A percentile compares a stretch with the other conserved stretches of the same genome.
These are phyloP conservation scores for Pneumocystis canis DNA, from an alignment of 1,139 yeast species.

Conservation along the genomic window DNA sequence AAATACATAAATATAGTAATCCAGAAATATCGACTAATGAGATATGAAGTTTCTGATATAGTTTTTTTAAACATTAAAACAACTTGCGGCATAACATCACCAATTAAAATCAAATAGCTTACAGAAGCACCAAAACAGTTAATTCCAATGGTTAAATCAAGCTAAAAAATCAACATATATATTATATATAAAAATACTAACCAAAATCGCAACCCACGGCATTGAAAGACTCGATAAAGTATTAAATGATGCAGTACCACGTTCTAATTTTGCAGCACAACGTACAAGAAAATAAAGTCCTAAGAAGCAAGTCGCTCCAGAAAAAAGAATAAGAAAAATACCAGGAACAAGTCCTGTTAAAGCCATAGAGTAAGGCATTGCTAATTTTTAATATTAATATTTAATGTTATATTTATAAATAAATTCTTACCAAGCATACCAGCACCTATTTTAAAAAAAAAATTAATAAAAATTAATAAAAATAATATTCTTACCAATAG, in stretches of 20 bases:
- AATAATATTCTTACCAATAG: background rate
- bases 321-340: conserved; percentile 43
- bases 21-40: conserved; percentile 38
- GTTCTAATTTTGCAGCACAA: conserved; percentile 52
- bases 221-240: conserved; percentile 70
- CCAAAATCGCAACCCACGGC: conserved; percentile 65
- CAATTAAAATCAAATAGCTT: conserved; percentile 74
- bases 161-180: conserved; percentile 33
- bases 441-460: background rate
- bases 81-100: conserved; percentile 69
- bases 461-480: background rate
- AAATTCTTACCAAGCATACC: background rate
- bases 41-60: conserved; percentile 13
- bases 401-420: background rate
- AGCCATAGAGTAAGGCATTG: conserved; percentile 78
- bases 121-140: conserved; percentile 83
- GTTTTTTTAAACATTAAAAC: conserved; percentile 15
- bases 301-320: conserved; percentile 63
- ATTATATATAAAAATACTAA: conserved; percentile 69
- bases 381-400: conserved; percentile 26
- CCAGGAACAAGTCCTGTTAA: conserved; percentile 77
- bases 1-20: conserved; percentile 41
- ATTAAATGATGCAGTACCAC: conserved; percentile 74
- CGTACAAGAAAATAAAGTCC: conserved; percentile 72
- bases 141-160: conserved; percentile 75